Evolutionary conservation across 2,329 filamentous ascomycete species (phyloP), one percentile per base, ranked within the genome.

Genomic region (Fusarium paranaense): DNA sequence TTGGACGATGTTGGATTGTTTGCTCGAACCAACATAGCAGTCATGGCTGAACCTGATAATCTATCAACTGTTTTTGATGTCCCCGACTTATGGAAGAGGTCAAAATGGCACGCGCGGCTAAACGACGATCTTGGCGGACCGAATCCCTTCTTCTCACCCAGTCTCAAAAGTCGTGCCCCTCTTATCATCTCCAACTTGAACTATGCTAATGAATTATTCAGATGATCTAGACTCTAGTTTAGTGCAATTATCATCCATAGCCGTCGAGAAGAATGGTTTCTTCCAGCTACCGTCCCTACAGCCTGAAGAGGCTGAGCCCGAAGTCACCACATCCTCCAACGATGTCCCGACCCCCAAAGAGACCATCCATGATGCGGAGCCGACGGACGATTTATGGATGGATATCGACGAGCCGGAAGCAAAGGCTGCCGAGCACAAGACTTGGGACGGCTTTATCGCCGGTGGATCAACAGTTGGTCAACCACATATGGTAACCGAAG

Each of bases 391-490:
- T 54, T 56, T 87, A 2, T 92, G 90, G 90, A 80, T 87, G 38
- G 76, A 82, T 1, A 78, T 82, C 2, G 82, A 85, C 9, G 78
- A 82, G 14, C 70, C 78, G 11, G 58, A 76, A 2, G 62, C 74
- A n/a, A 79, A 80, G 6, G 60, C 70, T 6, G 82, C 86, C 8
- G 80, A 83, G 42, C 90, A 91, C 77, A 88, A 87, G 69, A 92
- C 91, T 1, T 97, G 94, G 94, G 91, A 95, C 73, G 83, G 82
- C 2, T 95, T 95, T 76, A 79, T 84, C n/a, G 78, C 84, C 6
- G 79, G 84, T 6, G 81, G 84, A 11, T 73, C 80, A 2, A 69
- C 67, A 13, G 59, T 68, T 25, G 79, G 52, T 83, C 86, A 64
- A 45, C 87, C 89, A 1, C 81, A 87, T 2, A 92, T 93, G 71